These are phyloP conservation scores for Chrysanthemum lavandulifolium DNA, from an alignment of 129 eudicot species.

Conservation along the genomic window DNA sequence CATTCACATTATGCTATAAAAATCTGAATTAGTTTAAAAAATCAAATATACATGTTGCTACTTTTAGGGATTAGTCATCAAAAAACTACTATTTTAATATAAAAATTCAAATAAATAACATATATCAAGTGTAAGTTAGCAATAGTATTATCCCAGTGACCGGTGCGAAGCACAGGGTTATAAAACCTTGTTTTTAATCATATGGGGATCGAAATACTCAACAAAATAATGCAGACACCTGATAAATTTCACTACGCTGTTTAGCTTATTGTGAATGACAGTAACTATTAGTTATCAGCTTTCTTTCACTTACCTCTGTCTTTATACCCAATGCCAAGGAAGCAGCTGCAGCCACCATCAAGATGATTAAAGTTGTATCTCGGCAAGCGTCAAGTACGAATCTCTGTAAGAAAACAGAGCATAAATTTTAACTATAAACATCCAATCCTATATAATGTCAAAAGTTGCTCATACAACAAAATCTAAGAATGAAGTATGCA, in stretches of 20 bases:
- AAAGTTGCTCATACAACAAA: background rate
- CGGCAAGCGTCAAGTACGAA: conserved; percentile 89
- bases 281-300: conserved; percentile 5
- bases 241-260: background rate
- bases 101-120: too few relatives aligned
- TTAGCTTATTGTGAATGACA: conserved; percentile 3
- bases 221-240: background rate
- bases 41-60: too few relatives aligned
- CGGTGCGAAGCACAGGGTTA: too few relatives aligned
- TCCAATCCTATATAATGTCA: background rate
- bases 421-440: conserved; percentile 13
- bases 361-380: conserved; percentile 80
- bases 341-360: conserved; percentile 99
- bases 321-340: conserved; percentile 91
- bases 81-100: too few relatives aligned
- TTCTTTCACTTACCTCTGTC: conserved; percentile 66
- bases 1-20: too few relatives aligned
- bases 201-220: too few relatives aligned
- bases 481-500: background rate
- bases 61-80: too few relatives aligned
- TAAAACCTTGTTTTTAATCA: too few relatives aligned
- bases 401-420: conserved; percentile 40
- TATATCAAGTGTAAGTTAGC: too few relatives aligned
- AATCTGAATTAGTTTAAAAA: too few relatives aligned
- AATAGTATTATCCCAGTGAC: too few relatives aligned